Conservation (phyloP, 2,329 filamentous ascomycete genomes). For the Penicillium sp. region DNA sequence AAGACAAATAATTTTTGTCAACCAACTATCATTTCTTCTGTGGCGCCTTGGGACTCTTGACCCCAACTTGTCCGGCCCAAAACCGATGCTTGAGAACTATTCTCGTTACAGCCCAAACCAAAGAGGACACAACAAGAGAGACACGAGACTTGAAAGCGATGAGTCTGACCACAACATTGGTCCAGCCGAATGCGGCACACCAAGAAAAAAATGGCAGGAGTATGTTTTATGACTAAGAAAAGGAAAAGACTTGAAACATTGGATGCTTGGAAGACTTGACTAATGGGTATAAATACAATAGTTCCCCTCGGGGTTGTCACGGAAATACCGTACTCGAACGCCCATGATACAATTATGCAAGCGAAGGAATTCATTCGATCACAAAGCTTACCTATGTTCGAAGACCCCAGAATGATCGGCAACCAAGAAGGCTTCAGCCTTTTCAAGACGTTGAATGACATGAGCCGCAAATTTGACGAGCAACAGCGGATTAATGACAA, state of each 20-base stretch:
- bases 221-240: neutral
- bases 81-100: neutral
- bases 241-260: neutral
- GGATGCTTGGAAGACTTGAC: neutral
- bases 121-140: neutral
- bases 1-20: neutral
- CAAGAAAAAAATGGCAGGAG: neutral
- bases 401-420: constrained; percentile 1
- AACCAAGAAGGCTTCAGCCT: constrained; percentile 1
- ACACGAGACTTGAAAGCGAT: neutral
- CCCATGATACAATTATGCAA: neutral
- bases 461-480: neutral
- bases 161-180: constrained; percentile 1
- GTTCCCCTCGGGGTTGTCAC: neutral
- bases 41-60: neutral
- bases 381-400: neutral
- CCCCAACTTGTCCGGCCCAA: neutral
- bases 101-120: neutral
- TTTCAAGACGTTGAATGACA: neutral
- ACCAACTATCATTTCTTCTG: neutral
- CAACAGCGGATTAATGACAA: neutral
- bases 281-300: constrained; percentile 3
- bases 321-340: neutral
- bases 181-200: neutral
- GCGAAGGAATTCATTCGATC: neutral